Conservation (phyloP, 176 grass and related monocot genomes). For the barley (Hordeum vulgare) region DNA sequence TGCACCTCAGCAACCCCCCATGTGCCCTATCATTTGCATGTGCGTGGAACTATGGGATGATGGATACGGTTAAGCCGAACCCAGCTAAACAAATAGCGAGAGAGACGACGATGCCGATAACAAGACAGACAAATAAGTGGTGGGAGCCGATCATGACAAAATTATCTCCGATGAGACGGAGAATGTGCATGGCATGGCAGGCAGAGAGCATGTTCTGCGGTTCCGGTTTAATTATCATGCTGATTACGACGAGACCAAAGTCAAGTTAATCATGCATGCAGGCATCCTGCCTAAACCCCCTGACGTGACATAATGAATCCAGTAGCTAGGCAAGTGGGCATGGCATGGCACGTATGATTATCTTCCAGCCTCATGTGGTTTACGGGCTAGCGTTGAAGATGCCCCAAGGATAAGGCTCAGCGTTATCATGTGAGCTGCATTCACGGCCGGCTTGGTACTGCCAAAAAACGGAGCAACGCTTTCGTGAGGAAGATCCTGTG, state of each 20-base stretch:
- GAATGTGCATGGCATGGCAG: conserved; percentile 1
- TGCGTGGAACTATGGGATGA: conserved; percentile 18
- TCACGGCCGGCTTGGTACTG: neutral
- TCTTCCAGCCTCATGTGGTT: neutral
- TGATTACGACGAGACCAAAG: conserved; percentile 12
- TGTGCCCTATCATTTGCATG: conserved; percentile 34
- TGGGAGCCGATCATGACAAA: neutral
- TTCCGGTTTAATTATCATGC: neutral
- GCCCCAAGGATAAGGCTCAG: conserved; percentile 14
- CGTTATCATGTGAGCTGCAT: conserved; percentile 20
- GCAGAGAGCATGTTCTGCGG: neutral
- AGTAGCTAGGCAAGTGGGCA: neutral
- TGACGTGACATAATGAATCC: neutral
- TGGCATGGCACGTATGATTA: neutral
- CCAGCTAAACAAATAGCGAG: neutral
- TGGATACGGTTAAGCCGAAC: conserved; percentile 18
- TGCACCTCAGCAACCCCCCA: conserved; percentile 23
- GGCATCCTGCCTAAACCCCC: neutral
- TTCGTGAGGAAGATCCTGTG: conserved; percentile 21
- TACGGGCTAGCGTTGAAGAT: no score
- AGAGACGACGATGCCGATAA: neutral
- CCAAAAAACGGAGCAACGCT: neutral
- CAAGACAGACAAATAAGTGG: conserved; percentile 3
- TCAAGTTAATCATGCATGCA: neutral
- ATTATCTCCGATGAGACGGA: neutral